Conservation (phyloP, 306 rosid species). For the Cicer yamashitae region DNA sequence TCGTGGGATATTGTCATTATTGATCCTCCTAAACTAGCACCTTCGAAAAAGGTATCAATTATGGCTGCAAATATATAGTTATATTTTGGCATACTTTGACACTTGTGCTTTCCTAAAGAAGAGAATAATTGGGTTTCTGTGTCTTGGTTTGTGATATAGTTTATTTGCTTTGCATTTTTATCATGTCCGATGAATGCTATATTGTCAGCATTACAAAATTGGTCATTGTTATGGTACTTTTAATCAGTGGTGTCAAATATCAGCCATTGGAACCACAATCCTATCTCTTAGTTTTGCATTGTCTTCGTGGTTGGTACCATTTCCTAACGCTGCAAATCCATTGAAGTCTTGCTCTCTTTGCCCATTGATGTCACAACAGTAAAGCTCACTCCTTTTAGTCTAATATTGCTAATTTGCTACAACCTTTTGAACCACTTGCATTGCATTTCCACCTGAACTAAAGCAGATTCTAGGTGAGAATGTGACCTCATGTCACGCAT, state of each 20-base stretch:
- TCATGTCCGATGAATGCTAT: constrained; percentile 3
- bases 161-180: constrained; percentile 2
- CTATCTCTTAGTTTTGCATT: background rate
- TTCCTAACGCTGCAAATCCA: background rate
- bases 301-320: background rate
- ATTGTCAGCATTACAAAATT: constrained; percentile 4
- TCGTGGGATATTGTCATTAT: constrained; percentile 85
- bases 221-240: background rate
- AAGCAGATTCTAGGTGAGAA: background rate
- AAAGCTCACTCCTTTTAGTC: background rate
- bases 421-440: background rate
- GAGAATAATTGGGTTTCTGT: background rate
- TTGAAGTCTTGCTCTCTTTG: background rate
- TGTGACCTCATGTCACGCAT: background rate
- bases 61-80: background rate
- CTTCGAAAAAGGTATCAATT: constrained; percentile 70
- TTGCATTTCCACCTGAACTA: background rate
- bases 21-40: constrained; percentile 96
- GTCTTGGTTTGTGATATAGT: background rate
- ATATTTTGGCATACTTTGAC: constrained; percentile 4
- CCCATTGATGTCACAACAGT: background rate
- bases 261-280: background rate
- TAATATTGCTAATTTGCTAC: background rate
- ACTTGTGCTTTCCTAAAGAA: constrained; percentile 8
- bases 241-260: background rate